Percentiles rank a stretch among this genome's conserved stretches.
Conservation (phyloP, 2,329 filamentous ascomycete genomes). For the Orbilia quercus region DNA sequence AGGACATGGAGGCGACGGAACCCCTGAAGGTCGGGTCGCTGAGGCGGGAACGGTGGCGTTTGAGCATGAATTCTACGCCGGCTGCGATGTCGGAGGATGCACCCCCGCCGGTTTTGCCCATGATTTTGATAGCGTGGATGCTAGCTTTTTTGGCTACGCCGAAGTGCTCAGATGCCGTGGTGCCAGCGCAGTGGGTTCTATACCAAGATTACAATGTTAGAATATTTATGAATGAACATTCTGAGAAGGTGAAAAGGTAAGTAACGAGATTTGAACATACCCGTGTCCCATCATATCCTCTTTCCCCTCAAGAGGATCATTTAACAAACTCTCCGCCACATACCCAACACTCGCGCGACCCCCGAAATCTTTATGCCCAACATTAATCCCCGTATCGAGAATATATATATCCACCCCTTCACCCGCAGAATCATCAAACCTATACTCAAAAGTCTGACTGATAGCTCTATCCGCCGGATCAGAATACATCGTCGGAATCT, state of each 20-base stretch:
- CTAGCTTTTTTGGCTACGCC: conserved; percentile 66
- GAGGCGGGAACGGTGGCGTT: conserved; percentile 64
- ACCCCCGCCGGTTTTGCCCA: conserved; percentile 63
- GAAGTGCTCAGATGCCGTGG: conserved; percentile 60
- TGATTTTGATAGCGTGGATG: conserved; percentile 67
- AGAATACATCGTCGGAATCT: conserved; percentile 56
- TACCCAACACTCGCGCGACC: conserved; percentile 58
- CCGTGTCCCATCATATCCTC: conserved; percentile 67
- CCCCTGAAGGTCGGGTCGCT: conserved; percentile 61
- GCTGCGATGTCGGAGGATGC: conserved; percentile 63
- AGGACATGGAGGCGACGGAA: conserved; percentile 70
- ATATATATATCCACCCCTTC: conserved; percentile 66
- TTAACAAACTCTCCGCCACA: conserved; percentile 59
- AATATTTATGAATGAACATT: too few relatives aligned
- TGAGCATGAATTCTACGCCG: conserved; percentile 64
- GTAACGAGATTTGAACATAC: too few relatives aligned
- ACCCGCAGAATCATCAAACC: conserved; percentile 60
- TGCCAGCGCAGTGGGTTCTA: conserved; percentile 59
- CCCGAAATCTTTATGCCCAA: conserved; percentile 59
- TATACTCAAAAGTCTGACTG: conserved; percentile 62
- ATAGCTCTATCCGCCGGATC: conserved; percentile 58
- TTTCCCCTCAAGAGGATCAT: conserved; percentile 63
- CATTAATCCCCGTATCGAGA: conserved; percentile 65
- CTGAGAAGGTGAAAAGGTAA: conserved; percentile 67
- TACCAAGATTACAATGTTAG: neutral